These are phyloP conservation scores for Termitomyces sp. DNA, from an alignment of 768 basidiomycete species.

Conservation along the genomic window DNA sequence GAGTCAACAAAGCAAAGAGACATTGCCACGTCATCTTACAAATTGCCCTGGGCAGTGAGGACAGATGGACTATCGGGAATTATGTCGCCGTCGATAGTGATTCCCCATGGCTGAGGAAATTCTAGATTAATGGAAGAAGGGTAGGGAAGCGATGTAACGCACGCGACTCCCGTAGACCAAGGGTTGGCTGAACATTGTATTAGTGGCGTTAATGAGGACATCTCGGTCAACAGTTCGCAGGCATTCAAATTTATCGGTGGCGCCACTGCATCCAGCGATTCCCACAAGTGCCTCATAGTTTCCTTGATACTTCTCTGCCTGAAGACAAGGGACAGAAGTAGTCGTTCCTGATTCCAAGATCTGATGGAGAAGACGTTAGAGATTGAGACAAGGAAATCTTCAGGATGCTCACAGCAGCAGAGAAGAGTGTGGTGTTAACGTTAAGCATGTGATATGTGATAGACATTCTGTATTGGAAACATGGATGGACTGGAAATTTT, in stretches of 20 bases:
- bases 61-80: constrained; percentile 15
- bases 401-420: constrained; percentile 23
- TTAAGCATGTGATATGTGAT: constrained; percentile 31
- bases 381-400: neutral
- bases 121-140: neutral
- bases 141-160: neutral
- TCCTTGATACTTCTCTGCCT: constrained; percentile 22
- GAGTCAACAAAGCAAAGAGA: neutral
- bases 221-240: constrained; percentile 12
- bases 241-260: constrained; percentile 23
- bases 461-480: constrained; percentile 12
- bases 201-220: constrained; percentile 13
- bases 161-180: constrained; percentile 14
- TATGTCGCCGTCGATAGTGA: constrained; percentile 14
- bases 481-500: neutral
- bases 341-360: constrained; percentile 39
- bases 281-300: constrained; percentile 35
- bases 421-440: constrained; percentile 23
- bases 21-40: constrained; percentile 6
- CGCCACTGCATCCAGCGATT: constrained; percentile 22
- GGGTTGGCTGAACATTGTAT: constrained; percentile 12
- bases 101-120: constrained; percentile 13
- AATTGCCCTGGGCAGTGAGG: constrained; percentile 14
- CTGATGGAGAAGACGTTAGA: constrained; percentile 14
- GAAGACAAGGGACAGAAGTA: constrained; percentile 22